Base-by-base conservation (phyloP, 805 yeast genomes). In the Starmerella tilneyi region DNA sequence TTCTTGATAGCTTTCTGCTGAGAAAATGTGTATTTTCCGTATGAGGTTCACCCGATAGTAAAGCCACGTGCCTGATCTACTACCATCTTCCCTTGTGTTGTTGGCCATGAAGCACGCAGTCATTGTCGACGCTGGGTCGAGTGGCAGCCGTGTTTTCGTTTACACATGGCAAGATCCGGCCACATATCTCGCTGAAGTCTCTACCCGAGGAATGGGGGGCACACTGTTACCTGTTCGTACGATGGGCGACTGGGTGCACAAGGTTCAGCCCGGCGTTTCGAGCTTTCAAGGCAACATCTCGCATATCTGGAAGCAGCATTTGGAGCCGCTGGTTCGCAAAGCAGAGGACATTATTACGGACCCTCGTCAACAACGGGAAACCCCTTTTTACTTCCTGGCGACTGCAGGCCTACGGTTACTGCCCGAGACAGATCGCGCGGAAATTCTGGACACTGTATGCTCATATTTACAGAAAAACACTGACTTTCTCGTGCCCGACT, bases 361-460 rank as follows among this genome's bases (percentile, higher is more conserved):
- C 97, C 97, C 0, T 56, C 59, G 24, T 0, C 68, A 73, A 44
- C 75, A 77, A 52, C 49, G 61, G 1, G 73, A 74, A 4, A 89
- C 97, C 0, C 97, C 98, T 0, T 72, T 92, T 1, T 92, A 78
- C 54, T 75, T 92, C n/a, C 75, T 84, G 54, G 94, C 97, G 3
- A 92, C 98, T 0, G 98, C 98, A 5, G 98, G 98, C 2, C 85
- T 92, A 94, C 72, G 98, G 50, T 65, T 92, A 33, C 59, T 89
- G 36, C 75, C 81, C 0, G 67, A 69, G 27, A 60, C 64, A 15
- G 73, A 74, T 39, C 79, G 78, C 50, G 57, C 67, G 8, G 65
- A 60, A 29, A 70, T 92, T 3, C 63, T 89, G 34, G 53, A 64
- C 9, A 71, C 74, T 43, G 74, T 85, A 0, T 89, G 97, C 61